These are phyloP conservation scores for Cystofilobasidium bisporidii DNA, from an alignment of 768 basidiomycete species.

Conservation along the genomic window DNA sequence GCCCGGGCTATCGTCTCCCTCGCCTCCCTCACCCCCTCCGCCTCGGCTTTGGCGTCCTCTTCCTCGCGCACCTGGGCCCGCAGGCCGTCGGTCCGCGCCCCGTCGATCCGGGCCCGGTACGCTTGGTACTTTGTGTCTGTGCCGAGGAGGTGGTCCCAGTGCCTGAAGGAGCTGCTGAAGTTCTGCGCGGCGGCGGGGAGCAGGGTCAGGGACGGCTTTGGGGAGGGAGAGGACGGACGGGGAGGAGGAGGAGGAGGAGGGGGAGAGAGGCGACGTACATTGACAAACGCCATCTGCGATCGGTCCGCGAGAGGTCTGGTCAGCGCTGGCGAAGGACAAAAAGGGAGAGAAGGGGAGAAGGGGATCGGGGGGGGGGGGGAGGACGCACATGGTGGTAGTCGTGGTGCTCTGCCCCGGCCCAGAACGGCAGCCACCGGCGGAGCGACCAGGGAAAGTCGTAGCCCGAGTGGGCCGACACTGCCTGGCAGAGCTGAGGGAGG, in stretches of 20 bases:
- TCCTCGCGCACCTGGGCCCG: background rate
- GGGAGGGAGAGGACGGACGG: too few relatives aligned
- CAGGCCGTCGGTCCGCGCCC: background rate
- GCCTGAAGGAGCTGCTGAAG: slow-evolving; percentile 14
- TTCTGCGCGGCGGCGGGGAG: background rate
- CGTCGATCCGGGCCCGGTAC: slow-evolving; percentile 15
- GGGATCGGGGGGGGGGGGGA: too few relatives aligned
- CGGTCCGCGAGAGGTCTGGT: too few relatives aligned
- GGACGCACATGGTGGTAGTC: slow-evolving; percentile 19
- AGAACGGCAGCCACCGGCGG: slow-evolving; percentile 14
- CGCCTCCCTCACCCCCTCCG: slow-evolving; percentile 13
- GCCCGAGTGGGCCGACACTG: slow-evolving; percentile 21
- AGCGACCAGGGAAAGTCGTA: slow-evolving; percentile 24
- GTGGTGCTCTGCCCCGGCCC: slow-evolving; percentile 28
- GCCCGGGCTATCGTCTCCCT: slow-evolving; percentile 12
- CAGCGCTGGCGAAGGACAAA: too few relatives aligned
- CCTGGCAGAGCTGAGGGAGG: slow-evolving; percentile 12
- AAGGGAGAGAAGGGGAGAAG: too few relatives aligned
- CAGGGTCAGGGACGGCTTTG: too few relatives aligned
- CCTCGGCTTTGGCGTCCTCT: slow-evolving; percentile 17
- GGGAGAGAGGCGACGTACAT: background rate
- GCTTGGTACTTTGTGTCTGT: slow-evolving; percentile 21
- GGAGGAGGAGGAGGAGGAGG: background rate
- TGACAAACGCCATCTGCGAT: slow-evolving; percentile 8
- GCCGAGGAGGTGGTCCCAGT: slow-evolving; percentile 19